Base-by-base conservation (phyloP, 1,284 basidiomycete genomes). In the Ceratorhiza oryzae-sativae region DNA sequence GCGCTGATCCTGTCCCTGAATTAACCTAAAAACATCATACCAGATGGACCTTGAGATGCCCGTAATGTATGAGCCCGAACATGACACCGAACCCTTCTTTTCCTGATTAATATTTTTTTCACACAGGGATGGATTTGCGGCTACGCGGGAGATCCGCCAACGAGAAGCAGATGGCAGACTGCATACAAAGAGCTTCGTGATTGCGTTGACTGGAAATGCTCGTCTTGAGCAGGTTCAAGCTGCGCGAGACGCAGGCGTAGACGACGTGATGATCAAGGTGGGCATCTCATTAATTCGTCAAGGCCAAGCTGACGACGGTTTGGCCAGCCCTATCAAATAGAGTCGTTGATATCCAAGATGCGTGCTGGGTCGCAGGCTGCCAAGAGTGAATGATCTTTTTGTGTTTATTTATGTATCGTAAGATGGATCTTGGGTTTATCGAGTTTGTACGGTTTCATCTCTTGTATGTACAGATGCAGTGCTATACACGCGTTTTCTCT, bases 21-120 rank as follows among this genome's bases (percentile, higher is more conserved):
- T 18, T 45, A 45, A 45, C 42, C 15, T 18, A 18, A 45, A 10
- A n/a, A n/a, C n/a, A n/a, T 18, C 4, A 45, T 45, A 45, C 6
- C 70, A 78, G 77, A 78, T 78, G 77, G 77, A 79, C 63, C 78
- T 77, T 51, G 77, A 79, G 63, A 79, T 79, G 78, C 77, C 77
- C 2, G 77, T 78, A 20, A 77, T 79, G 77, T 55, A 27, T 6
- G 55, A 59, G 27, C 36, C 39, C n/a, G 12, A 15, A 36, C 34
- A 2, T 30, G 23, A 34, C 8, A 10, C 30, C 18, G n/a, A 49
- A n/a, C 25, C 2, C 23, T 58, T 27, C 5, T 58, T 10, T 55
- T 9, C 1, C 1, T 25, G 12, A 12, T 39, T 42, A 13, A 32
- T 15, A 25, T 34, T 8, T 56, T 5, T 23, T 48, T 46, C 34